phyloP scores from a whole-genome alignment of 768 basidiomycete genomes.

The Calocybe indica region DNA sequence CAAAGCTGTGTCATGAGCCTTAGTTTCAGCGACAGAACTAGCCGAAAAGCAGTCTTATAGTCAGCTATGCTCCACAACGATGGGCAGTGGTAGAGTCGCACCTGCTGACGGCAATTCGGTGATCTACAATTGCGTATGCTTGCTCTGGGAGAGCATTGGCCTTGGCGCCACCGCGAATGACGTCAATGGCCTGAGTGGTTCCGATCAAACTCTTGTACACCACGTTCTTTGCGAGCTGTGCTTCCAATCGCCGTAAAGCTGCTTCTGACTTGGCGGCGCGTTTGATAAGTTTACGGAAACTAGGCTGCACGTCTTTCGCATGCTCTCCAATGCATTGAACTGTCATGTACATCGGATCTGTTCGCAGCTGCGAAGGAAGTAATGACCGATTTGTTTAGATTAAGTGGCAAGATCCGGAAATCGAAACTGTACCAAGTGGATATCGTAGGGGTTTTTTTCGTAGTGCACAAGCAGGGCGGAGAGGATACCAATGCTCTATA shows the following conservation, averaged over 20 bases:
- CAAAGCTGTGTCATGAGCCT: slow-evolving; percentile 37
- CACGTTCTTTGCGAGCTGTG: slow-evolving; percentile 32
- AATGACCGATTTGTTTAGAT: not conserved
- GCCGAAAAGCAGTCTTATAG: not conserved
- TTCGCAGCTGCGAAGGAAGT: slow-evolving; percentile 34
- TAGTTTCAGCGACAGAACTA: slow-evolving; percentile 38
- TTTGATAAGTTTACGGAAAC: slow-evolving; percentile 42
- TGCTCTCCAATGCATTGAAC: slow-evolving; percentile 65
- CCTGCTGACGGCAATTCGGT: slow-evolving; percentile 63
- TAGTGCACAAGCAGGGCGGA: slow-evolving; percentile 59
- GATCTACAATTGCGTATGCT: slow-evolving; percentile 65
- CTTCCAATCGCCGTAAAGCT: slow-evolving; percentile 46
- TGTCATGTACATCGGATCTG: slow-evolving; percentile 51
- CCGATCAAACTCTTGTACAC: slow-evolving; percentile 42
- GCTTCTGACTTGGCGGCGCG: slow-evolving; percentile 41
- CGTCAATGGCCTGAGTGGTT: slow-evolving; percentile 76
- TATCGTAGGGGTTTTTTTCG: slow-evolving; percentile 52
- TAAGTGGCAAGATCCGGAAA: no score
- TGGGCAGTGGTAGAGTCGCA: slow-evolving; percentile 14
- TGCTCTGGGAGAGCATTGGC: slow-evolving; percentile 76
- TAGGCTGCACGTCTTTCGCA: slow-evolving; percentile 44
- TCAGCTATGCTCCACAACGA: not conserved
- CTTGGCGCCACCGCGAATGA: slow-evolving; percentile 66
- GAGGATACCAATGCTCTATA: slow-evolving; percentile 78
- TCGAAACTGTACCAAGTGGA: slow-evolving; percentile 25